Percentiles rank a stretch among this genome's conserved stretches.
Conservation (phyloP, 108 stramenopile genomes). For the Aurantiochytrium sp. region DNA sequence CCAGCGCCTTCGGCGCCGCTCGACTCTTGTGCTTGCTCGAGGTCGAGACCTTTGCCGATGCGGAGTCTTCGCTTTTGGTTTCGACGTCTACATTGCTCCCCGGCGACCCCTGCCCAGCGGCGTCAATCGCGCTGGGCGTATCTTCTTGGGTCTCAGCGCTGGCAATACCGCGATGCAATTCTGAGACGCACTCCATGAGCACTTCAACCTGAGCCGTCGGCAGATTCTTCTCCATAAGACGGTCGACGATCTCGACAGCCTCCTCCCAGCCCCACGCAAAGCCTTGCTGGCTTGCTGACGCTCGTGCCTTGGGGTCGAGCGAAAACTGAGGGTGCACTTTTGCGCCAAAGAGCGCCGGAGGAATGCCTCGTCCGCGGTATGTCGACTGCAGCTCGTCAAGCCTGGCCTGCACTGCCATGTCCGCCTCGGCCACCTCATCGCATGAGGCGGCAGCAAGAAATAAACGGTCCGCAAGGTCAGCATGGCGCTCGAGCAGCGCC, state of each 20-base stretch:
- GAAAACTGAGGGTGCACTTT: neutral
- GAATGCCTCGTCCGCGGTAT: neutral
- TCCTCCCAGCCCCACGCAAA: slow-evolving; percentile 27
- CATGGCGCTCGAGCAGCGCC: neutral
- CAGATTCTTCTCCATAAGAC: neutral
- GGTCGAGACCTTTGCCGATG: no score
- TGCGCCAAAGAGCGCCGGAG: slow-evolving; percentile 17
- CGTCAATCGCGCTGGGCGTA: no score
- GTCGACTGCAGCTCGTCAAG: neutral
- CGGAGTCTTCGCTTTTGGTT: no score
- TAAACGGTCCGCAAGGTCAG: neutral
- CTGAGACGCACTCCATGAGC: neutral
- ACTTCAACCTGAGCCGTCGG: neutral
- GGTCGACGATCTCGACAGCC: neutral
- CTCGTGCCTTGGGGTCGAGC: neutral
- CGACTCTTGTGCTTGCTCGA: no score
- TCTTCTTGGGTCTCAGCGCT: no score
- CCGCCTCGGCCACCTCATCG: neutral
- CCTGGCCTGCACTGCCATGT: neutral
- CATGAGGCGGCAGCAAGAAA: neutral
- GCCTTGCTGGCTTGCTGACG: no score
- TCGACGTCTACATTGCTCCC: no score
- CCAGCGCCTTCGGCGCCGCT: neutral
- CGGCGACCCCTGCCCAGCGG: no score
- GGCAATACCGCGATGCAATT: neutral